Evolutionary conservation across 2,329 filamentous ascomycete species (phyloP), one percentile per base, ranked within the genome.

Genomic region (Alternaria ventricosa): DNA sequence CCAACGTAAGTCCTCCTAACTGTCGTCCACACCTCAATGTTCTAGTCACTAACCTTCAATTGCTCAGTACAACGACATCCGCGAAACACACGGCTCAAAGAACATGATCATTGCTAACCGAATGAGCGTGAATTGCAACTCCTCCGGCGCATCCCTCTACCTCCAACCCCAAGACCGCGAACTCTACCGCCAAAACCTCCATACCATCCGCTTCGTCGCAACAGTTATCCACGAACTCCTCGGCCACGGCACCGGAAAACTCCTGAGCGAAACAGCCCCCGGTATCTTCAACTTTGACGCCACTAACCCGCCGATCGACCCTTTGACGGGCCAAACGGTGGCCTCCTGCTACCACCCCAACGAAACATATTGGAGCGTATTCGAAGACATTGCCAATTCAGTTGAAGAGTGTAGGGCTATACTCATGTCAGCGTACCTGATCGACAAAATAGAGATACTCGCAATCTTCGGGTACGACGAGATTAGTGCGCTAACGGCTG

Each of bases 41-140:
- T n/a, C 33, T 41, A n/a, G 15, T 41, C 15, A 41, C 33, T 41
- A 0, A 41, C 15, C 15, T 41, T 1, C 0, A 41, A 3, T n/a
- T n/a, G 33, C 33, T n/a, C 18, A 55, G 51, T 55, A 43, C 51
- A 43, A 55, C 6, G 18, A 43, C 3, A 55, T 43, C 3, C 51
- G 51, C 10, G 51, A 55, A 6, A 23, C 27, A 3, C 25, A 25
- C 18, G 51, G 51, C 23, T 55, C 41, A 22, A 55, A 55, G 33
- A 55, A 55, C 30, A 20, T 28, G 9, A 27, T 55, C 22, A 43
- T 55, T 2, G 33, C 33, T 6, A 55, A 55, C 20, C 51, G 51
- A 15, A 55, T 55, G 51, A 22, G 11, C 4, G 43, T 27, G 9
- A 41, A 41, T 10, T n/a, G 36, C 9, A 41, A 41, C 15, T 41